Evolutionary conservation across 768 basidiomycete genomes (phyloP), one percentile per base, ranked within the genome.

Genomic region (Amanita brunnescens): DNA sequence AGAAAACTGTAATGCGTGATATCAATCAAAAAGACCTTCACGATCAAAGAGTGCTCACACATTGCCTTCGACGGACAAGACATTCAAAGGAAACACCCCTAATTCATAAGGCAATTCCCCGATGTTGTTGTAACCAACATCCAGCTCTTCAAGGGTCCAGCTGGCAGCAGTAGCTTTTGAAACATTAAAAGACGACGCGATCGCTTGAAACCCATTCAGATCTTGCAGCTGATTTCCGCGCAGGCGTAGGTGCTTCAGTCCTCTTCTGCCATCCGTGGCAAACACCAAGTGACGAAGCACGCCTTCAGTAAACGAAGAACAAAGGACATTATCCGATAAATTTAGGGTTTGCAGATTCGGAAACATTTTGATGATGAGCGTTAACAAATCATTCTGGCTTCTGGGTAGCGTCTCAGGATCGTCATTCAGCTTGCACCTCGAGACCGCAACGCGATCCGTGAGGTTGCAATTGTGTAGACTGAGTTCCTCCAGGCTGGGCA

Each of bases 1-100:
- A 89, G 83, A 71, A 91, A 91, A 10, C 87, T 89, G 24, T 37
- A 6, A 29, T 35, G 45, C 33, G 34, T 40, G 26, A 7, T 7
- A 29, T 29, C 26, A 29, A 20, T 35, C 29, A 38, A 37, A 42
- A 45, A 38, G 48, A 14, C 20, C n/a, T n/a, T 29, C 26, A 29
- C 7, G 7, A 29, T 29, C 26, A 4, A 39, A 40, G 5, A 42
- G 38, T 5, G 77, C 85, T 71, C 62, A 90, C 87, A 73, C 69
- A 65, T 91, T 91, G n/a, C 89, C 87, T 58, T 91, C 89, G 30
- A 91, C 89, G 57, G 89, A 65, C 52, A 91, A 80, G 5, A 87
- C 81, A 43, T 91, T 89, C 58, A 91, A 63, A 10, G 88, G 83
- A 47, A 91, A 62, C 51, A 88, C 61, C 24, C 89, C 89, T 42